Percentiles rank a stretch among this genome's conserved stretches.
phyloP scores from a whole-genome alignment of 1,139 yeast genomes.

The Spencermartinsiella ligniputridi region DNA sequence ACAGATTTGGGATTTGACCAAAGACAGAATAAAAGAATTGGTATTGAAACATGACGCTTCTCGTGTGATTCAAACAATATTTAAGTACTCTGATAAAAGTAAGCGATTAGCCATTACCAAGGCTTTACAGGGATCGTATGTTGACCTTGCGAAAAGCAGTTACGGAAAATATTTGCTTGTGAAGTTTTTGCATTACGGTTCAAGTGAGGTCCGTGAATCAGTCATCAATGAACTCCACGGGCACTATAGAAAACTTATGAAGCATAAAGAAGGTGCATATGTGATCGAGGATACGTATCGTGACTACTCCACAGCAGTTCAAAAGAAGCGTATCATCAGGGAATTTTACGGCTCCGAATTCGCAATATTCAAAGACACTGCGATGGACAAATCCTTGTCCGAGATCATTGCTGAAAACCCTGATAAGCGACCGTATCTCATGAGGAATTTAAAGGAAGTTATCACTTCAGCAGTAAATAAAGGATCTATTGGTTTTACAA shows the following conservation, averaged over 20 bases:
- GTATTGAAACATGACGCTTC: constrained; percentile 96
- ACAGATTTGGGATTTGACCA: constrained; percentile 80
- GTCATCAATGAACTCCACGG: constrained; percentile 88
- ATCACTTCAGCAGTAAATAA: constrained; percentile 89
- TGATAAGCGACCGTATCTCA: constrained; percentile 77
- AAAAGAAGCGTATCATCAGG: constrained; percentile 83
- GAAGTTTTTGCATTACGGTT: constrained; percentile 87
- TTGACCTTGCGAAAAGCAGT: constrained; percentile 81
- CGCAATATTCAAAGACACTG: constrained; percentile 81
- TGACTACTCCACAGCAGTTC: constrained; percentile 77
- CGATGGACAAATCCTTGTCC: constrained; percentile 56
- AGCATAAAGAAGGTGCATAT: constrained; percentile 98
- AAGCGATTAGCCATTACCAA: constrained; percentile 69
- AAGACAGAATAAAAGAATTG: constrained; percentile 73
- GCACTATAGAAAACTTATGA: constrained; percentile 82
- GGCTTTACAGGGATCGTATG: constrained; percentile 71
- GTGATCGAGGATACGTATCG: constrained; percentile 92
- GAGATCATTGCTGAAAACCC: constrained; percentile 66
- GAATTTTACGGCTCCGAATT: constrained; percentile 98
- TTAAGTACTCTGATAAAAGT: constrained; percentile 77
- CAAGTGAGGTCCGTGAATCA: constrained; percentile 67
- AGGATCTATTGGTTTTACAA: constrained; percentile 95
- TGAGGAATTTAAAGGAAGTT: constrained; percentile 74
- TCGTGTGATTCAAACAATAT: constrained; percentile 89
- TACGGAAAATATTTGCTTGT: constrained; percentile 90